Evolutionary conservation across 2,329 filamentous ascomycete species (phyloP), one percentile per base, ranked within the genome.

Genomic region (Apiospora hydei): DNA sequence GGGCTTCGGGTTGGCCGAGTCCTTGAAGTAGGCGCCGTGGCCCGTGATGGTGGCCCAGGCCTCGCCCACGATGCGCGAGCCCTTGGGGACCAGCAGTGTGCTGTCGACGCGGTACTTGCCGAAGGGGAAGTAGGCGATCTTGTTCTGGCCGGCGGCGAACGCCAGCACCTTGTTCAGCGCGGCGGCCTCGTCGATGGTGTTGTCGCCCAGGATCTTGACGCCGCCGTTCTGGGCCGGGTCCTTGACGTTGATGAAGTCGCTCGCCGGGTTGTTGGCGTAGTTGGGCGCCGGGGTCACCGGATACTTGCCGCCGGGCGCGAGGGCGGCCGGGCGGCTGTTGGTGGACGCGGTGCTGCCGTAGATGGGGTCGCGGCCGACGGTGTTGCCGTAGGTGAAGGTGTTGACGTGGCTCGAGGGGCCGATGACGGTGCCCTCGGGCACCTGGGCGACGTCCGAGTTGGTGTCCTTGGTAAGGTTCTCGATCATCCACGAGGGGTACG

Each of bases 101-200:
- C 82, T 81, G 18, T 84, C 83, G 38, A 90, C 84, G 13, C 85
- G 81, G 77, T 90, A 90, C 70, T 87, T 84, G 57, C 88, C 88
- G 70, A 85, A 86, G 46, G 88, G 87, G 75, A 90, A 85, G 77
- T 85, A 90, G 21, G 87, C 85, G 69, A 90, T 83, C 72, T 85
- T 82, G 70, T 81, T 79, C 4, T 77, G 74, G 79, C 80, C 66
- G 1, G 82, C 83, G 10, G 83, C 84, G 30, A 76, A 76, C 38
- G 77, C 74, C 21, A 85, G 78, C 11, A 84, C 78, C 49, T 79
- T 75, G 74, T 85, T 85, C 8, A 85, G 78, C 18, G 77, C 78
- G 0, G 72, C 79, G 0, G 82, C 76, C 44, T 85, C 84, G 72
- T 86, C 83, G 14, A 75, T 70, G 8, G 78, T 80, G 73, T 82